phyloP scores from a whole-genome alignment of 495 filamentous ascomycete species.

The Penicillium subrubescens region DNA sequence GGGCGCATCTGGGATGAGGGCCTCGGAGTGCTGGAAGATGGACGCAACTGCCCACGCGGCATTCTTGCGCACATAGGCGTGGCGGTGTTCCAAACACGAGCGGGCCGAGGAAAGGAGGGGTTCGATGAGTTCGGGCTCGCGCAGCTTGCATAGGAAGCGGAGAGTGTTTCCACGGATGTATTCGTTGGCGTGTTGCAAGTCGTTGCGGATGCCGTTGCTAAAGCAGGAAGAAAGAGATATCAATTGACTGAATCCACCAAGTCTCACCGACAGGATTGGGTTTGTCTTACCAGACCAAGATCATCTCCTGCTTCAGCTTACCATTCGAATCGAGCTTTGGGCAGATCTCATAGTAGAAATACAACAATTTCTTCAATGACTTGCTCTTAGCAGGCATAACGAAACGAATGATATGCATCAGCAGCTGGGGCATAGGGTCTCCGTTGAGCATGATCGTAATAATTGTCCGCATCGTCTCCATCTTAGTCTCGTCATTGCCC shows the following conservation, averaged over 20 bases:
- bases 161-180: slow-evolving; percentile 96
- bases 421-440: slow-evolving; percentile 88
- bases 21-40: slow-evolving; percentile 88
- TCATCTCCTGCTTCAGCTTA: slow-evolving; percentile 99
- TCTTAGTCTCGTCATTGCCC: slow-evolving; percentile 93
- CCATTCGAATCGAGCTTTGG: slow-evolving; percentile 89
- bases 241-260: slow-evolving; percentile 9
- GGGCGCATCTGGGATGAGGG: slow-evolving; percentile 91
- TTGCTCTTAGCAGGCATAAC: slow-evolving; percentile 98
- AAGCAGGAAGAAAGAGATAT: slow-evolving; percentile 18
- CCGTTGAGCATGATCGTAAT: slow-evolving; percentile 97
- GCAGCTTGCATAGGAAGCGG: slow-evolving; percentile 94
- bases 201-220: slow-evolving; percentile 97
- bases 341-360: slow-evolving; percentile 99
- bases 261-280: neutral
- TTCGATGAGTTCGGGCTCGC: slow-evolving; percentile 94
- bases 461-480: slow-evolving; percentile 98
- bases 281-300: slow-evolving; percentile 83
- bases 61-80: slow-evolving; percentile 98
- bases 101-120: slow-evolving; percentile 90
- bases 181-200: slow-evolving; percentile 96
- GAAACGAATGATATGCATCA: slow-evolving; percentile 99
- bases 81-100: slow-evolving; percentile 89
- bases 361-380: slow-evolving; percentile 94
- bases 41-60: slow-evolving; percentile 93